These are phyloP conservation scores for Lithospermum erythrorhizon DNA, from an alignment of 257 asterid genomes.

Conservation along the genomic window DNA sequence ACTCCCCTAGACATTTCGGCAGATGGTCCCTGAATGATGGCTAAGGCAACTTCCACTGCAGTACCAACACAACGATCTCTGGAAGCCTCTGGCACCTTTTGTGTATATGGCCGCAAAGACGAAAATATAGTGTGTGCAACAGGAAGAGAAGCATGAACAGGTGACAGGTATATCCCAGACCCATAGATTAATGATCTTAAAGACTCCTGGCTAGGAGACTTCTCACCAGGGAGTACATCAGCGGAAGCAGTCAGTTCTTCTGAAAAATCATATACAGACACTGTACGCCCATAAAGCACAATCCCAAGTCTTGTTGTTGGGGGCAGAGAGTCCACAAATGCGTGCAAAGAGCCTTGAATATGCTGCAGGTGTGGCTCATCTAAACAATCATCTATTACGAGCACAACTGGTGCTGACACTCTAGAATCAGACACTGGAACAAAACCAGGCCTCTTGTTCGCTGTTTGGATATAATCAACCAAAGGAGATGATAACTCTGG, in stretches of 20 bases:
- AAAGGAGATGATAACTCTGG: conserved; percentile 69
- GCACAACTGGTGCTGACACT: conserved; percentile 64
- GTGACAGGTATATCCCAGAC: conserved; percentile 75
- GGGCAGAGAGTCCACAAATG: conserved; percentile 86
- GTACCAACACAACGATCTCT: conserved; percentile 92
- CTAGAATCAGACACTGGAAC: conserved; percentile 77
- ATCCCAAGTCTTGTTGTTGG: conserved; percentile 79
- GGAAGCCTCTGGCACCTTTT: conserved; percentile 64
- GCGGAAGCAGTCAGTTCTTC: conserved; percentile 84
- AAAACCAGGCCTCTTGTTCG: conserved; percentile 67
- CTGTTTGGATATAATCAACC: conserved; percentile 72
- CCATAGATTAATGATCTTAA: conserved; percentile 83
- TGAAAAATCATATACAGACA: conserved; percentile 83
- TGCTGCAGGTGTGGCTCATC: conserved; percentile 91
- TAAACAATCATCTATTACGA: conserved; percentile 88
- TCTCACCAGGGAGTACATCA: conserved; percentile 76
- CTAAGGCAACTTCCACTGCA: conserved; percentile 86
- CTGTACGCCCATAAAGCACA: conserved; percentile 73
- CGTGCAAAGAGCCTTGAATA: conserved; percentile 87
- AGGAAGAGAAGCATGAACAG: conserved; percentile 80
- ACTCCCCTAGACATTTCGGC: conserved; percentile 83
- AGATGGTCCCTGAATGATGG: conserved; percentile 82
- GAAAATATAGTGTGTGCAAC: conserved; percentile 80
- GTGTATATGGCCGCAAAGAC: conserved; percentile 60
- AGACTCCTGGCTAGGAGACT: conserved; percentile 63